Evolutionary conservation across 768 basidiomycete species (phyloP), one percentile per base, ranked within the genome.

Genomic region (Mycena amicta): DNA sequence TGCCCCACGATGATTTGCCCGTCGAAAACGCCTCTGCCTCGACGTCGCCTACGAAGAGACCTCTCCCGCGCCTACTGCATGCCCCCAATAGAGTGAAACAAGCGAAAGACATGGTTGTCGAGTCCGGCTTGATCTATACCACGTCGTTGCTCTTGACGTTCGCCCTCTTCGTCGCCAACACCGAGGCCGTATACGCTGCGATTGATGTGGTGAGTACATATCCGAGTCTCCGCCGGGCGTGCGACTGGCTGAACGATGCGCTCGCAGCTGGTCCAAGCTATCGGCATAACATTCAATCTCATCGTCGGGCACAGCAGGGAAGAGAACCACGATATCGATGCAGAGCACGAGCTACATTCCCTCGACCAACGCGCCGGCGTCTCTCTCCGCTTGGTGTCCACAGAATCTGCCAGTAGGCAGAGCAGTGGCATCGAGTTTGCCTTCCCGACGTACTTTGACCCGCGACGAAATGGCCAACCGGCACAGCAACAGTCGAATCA

Each of bases 361-460:
- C 40, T 5, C 16, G 28, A 43, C 23, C 20, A 46, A 2, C 18
- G 56, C 22, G 57, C 55, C 29, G 37, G 20, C 39, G 47, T 45
- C 25, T 57, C 57, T 1, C 62, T 59, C 11, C 54, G 55, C 6
- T 53, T 56, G 39, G 29, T 43, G 8, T 55, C 52, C 3, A 55
- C 56, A 18, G 55, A 33, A 20, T 27, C 15, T 52, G 41, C 33
- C 8, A 59, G 57, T 25, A 27, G 43, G 25, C 46, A 54, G 27
- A 57, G 46, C 39, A 63, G 62, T 33, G 57, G 57, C 27, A 63
- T 63, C 47, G 62, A 63, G 39, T 63, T 63, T 20, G 62, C 62
- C n/a, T 63, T 50, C 26, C 62, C 62, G 2, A 55, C 52, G 37
- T 16, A 52, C 3, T 63, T 53, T 27, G 59, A 16, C 28, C 57